Base-by-base conservation (phyloP, 139 green algal species). In the Chara braunii region DNA sequence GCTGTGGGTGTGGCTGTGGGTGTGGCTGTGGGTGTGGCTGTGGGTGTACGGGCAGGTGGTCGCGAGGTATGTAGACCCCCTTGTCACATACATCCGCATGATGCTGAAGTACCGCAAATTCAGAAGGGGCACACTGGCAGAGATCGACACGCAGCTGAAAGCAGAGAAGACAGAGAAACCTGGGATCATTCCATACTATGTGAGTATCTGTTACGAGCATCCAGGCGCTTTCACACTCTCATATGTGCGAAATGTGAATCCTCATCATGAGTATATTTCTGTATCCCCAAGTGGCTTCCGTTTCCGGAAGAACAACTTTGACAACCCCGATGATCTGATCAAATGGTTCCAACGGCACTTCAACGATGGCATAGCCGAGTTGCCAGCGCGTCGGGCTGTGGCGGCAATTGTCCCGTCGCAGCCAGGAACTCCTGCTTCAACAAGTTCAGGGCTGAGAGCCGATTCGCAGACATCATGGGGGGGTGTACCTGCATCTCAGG, bases 211-310 rank as follows among this genome's bases (percentile, higher is more conserved):
- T 3, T 7, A 63, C 35, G 36, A 74, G 31, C 62, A 78, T 53
- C 37, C 55, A 3, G 70, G 70, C 24, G 35, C 48, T 18, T 75
- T 79, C 48, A 56, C 64, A 37, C 59, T 79, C 8, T 69, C 71
- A 0, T 75, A 64, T 31, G 74, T 79, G 30, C 54, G 58, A 22
- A 61, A 33, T 0, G 37, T 37, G 9, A 61, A 59, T 31, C 63
- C 67, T 2, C 23, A 56, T 23, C 71, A 79, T 56, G 71, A 79
- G 64, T 75, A 75, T 37, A 51, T 79, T 59, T 37, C 40, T 1
- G 53, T 75, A 22, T 61, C 22, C 8, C 45, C 71, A 1, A 14
- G 37, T n/a, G 96, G 52, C 85, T 96, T 57, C 5, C 37, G 60
- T 3, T 75, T 70, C 33, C 28, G 65, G 1, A 75, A 68, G 12